Evolutionary conservation across 352 stramenopile species (phyloP), one percentile per base, ranked within the genome.

Genomic region (Paralagenidium karlingii): DNA sequence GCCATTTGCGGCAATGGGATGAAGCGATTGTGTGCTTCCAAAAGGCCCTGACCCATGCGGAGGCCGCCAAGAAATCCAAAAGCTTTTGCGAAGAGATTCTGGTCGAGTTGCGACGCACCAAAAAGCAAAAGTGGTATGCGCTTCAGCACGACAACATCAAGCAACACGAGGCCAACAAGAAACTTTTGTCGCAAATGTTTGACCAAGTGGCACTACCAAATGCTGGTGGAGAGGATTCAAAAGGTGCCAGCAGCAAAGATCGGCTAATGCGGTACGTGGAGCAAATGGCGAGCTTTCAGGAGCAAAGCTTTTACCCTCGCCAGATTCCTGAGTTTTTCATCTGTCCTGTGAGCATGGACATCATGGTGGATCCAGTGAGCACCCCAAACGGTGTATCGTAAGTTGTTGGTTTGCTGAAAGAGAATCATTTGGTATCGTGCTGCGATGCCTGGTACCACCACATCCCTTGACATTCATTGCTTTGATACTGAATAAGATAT

Each of bases 331-430:
- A 89, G 43, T 85, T 85, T 32, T 84, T 85, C 32, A 40, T 83
- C 20, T 89, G 76, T 30, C 73, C 76, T 9, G 75, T 89, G 36
- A 84, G 68, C 47, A 85, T 89, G 73, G 76, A 86, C 52, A 59
- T 89, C 49, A 87, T 89, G 73, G 41, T 53, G 1, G 73, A 89
- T 38, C 73, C 76, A 1, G 67, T 89, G 27, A 79, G 58, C 30
- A 87, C 76, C 2, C 76, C 76, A 19, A 89, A 85, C 30, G 76
- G 73, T 40, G 53, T 89, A 28, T 85, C 71, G 64, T 85, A 82
- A 37, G 49, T 63, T 34, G 10, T 40, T 6, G 11, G 21, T 11
- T 28, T 16, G 7, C 16, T 43, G 13, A 45, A 12, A 6, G 15
- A 15, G 26, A 8, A 16, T 18, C 42, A 34, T n/a, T n/a, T n/a